Base-by-base conservation (phyloP, 2,329 filamentous ascomycete genomes). In the Aspergillus persii region DNA sequence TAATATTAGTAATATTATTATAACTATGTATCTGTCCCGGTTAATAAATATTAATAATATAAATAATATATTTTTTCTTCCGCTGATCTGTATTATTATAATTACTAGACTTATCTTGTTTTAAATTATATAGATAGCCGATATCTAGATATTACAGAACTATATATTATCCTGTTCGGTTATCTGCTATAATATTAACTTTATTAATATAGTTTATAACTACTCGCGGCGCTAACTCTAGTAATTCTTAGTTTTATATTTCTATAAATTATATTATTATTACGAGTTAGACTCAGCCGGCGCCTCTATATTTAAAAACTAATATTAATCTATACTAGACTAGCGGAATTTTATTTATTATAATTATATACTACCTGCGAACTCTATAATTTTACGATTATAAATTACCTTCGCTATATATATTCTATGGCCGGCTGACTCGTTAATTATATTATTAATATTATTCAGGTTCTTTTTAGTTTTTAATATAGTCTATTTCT, bases 391-490 rank as follows among this genome's bases (percentile, higher is more conserved):
- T 9, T 30, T 30, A 15, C 29, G 29, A 30, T 30, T 8, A 23
- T 55, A 55, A 26, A 55, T 36, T n/a, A 55, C 36, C 0, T 30
- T 46, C 4, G 44, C 44, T 2, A 39, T 7, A 23, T 55, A 23
- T 2, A 29, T 51, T 31, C 54, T 27, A 62, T 27, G 57, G 27
- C 44, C 41, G 39, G 23, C 18, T 9, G 30, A 60, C 55, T 5
- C 55, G 58, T n/a, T n/a, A n/a, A n/a, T n/a, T n/a, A n/a, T n/a
- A n/a, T n/a, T n/a, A n/a, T 39, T 1, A 4, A 4, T 18, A 41
- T 49, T 4, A 9, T 26, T 11, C 2, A 9, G 12, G 11, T n/a
- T n/a, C 6, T 27, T 15, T 2, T 8, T 18, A n/a, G 18, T 23
- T 41, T 39, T 29, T n/a, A n/a, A n/a, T n/a, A n/a, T n/a, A n/a